These are phyloP conservation scores for Colletotrichum sp. DNA, from an alignment of 2,329 filamentous ascomycete species.

Conservation along the genomic window DNA sequence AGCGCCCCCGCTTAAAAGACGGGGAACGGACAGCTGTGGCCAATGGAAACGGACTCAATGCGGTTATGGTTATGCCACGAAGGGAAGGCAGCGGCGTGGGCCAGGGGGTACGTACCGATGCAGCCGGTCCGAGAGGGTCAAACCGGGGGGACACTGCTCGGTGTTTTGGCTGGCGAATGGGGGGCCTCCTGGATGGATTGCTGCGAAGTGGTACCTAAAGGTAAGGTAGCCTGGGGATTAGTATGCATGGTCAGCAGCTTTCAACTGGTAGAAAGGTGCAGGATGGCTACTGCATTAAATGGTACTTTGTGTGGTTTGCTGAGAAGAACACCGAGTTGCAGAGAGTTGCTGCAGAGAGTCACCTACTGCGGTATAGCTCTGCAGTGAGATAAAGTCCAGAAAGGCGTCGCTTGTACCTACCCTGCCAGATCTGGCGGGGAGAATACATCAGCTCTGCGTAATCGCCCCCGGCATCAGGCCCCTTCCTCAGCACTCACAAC, in stretches of 20 bases:
- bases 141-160: background rate
- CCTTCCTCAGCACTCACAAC: background rate
- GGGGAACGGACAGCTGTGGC: background rate
- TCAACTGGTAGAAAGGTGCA: background rate
- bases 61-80: background rate
- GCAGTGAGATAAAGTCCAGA: background rate
- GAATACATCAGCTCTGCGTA: background rate
- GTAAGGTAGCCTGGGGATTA: background rate
- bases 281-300: background rate
- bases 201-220: background rate
- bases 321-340: background rate
- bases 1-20: background rate
- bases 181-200: background rate
- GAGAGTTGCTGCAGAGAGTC: background rate
- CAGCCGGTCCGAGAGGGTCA: background rate
- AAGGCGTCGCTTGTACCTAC: background rate
- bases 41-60: slow-evolving; percentile 10
- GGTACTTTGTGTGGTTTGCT: background rate
- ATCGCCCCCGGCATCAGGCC: background rate
- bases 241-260: background rate
- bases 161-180: background rate
- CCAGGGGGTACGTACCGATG: background rate
- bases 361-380: background rate
- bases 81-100: background rate
- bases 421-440: background rate